Conservation (phyloP, 139 green algal genomes). For the Chloropicon primus region DNA sequence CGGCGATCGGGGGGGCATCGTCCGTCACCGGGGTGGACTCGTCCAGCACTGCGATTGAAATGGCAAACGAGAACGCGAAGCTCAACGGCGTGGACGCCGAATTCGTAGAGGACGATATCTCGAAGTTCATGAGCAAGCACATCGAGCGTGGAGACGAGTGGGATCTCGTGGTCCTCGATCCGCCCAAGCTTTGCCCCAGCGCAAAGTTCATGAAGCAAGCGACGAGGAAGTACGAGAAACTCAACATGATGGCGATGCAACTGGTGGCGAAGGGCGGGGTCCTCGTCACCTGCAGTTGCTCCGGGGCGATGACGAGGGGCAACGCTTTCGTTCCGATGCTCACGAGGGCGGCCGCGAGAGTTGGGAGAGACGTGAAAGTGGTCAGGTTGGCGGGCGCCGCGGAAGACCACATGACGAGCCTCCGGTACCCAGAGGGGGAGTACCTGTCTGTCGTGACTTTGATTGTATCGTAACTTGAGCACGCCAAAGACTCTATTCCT, state of each 20-base stretch:
- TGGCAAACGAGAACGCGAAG: slow-evolving; percentile 30
- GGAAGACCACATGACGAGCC: neutral
- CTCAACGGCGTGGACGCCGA: slow-evolving; percentile 53
- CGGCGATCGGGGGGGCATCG: slow-evolving; percentile 34
- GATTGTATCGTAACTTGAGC: neutral
- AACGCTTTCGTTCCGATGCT: neutral
- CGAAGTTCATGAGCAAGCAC: slow-evolving; percentile 6
- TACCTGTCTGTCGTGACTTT: neutral
- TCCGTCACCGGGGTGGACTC: slow-evolving; percentile 27
- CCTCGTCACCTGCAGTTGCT: slow-evolving; percentile 89
- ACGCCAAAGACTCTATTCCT: too few species aligned
- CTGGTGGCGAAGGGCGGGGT: slow-evolving; percentile 63
- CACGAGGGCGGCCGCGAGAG: neutral
- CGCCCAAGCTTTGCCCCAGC: slow-evolving; percentile 83
- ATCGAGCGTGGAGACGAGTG: slow-evolving; percentile 23
- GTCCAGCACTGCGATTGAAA: neutral
- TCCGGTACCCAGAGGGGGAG: neutral
- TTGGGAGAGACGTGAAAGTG: neutral
- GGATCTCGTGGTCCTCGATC: slow-evolving; percentile 87
- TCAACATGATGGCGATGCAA: slow-evolving; percentile 61
- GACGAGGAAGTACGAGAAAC: slow-evolving; percentile 39
- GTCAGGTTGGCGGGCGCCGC: neutral
- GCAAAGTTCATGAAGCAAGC: slow-evolving; percentile 26
- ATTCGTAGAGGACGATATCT: slow-evolving; percentile 46
- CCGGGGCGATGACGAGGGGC: neutral